Percentiles rank a stretch among this genome's conserved stretches.
Conservation (phyloP, 345 rosid species). For the Excoecaria agallocha region DNA sequence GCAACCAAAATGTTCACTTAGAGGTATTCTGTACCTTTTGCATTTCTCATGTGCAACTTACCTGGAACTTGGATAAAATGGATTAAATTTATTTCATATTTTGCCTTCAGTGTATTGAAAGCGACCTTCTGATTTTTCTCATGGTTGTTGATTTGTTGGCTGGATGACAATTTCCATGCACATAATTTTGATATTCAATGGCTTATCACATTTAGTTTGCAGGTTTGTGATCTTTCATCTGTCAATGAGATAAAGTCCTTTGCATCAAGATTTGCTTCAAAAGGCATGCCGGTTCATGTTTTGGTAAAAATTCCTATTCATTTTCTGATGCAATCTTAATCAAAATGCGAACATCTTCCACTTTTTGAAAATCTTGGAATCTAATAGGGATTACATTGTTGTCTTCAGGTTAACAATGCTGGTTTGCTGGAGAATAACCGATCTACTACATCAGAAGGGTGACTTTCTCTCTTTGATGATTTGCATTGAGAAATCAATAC, state of each 20-base stretch:
- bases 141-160: not conserved
- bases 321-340: not conserved
- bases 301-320: constrained; percentile 44
- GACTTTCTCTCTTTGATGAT: constrained; percentile 19
- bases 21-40: constrained; percentile 46
- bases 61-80: not conserved
- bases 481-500: constrained; percentile 1
- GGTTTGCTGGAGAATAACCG: constrained; percentile 67
- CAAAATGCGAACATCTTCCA: not conserved
- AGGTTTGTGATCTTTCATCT: constrained; percentile 91
- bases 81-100: not conserved
- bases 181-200: constrained; percentile 6
- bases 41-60: not conserved
- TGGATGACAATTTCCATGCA: not conserved
- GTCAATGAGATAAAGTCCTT: constrained; percentile 71
- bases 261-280: constrained; percentile 67
- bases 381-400: constrained; percentile 11
- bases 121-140: not conserved
- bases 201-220: constrained; percentile 32
- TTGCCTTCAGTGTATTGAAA: not conserved
- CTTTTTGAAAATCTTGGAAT: not conserved
- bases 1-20: constrained; percentile 70
- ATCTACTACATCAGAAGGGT: constrained; percentile 75
- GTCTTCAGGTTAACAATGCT: constrained; percentile 77
- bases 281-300: constrained; percentile 71